Evolutionary conservation across 1,284 basidiomycete genomes (phyloP), one percentile per base, ranked within the genome.

Genomic region (Phlebopus sp.): DNA sequence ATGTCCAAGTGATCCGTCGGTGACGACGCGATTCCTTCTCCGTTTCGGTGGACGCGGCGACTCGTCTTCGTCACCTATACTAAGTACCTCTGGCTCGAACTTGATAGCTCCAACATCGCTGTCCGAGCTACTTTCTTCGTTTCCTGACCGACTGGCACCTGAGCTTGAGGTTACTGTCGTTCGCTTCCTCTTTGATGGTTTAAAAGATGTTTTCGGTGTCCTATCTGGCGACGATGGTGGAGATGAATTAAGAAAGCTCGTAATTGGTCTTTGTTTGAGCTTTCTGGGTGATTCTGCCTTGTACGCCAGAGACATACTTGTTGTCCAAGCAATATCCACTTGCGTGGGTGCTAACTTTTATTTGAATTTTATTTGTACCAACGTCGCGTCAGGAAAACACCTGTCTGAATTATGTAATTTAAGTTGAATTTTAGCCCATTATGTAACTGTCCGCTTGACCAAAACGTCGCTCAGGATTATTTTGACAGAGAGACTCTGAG

Each of bases 21-120:
- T 51, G 15, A 64, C 51, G 4, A 57, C 50, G 7, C 52, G 55
- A 13, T 37, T 50, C 44, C 47, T 59, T 36, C 44, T 66, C 32
- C 63, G 61, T 51, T 64, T 72, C 25, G 67, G 69, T 37, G 60
- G 67, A 43, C 63, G 63, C 34, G 66, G 69, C 13, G 60, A 66
- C 4, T 58, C 53, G 23, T 65, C 60, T 41, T 69, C 64, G 21
- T 72, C 71, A 23, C 68, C 69, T 38, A 64, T 46, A n/a, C 65
- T 56, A 13, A 56, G 32, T 21, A 52, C 58, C 31, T 61, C 47
- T 11, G 74, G 64, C 51, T 74, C 75, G 49, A 84, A 76, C 42
- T 59, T 72, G 43, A 83, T 81, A 25, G 69, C 73, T 21, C 67
- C 72, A 37, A 81, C 73, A 51, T 76, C 77, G 48, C 72, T 75